These are phyloP conservation scores for Adenanthera pavonina DNA, from an alignment of 306 rosid genomes.

Conservation along the genomic window DNA sequence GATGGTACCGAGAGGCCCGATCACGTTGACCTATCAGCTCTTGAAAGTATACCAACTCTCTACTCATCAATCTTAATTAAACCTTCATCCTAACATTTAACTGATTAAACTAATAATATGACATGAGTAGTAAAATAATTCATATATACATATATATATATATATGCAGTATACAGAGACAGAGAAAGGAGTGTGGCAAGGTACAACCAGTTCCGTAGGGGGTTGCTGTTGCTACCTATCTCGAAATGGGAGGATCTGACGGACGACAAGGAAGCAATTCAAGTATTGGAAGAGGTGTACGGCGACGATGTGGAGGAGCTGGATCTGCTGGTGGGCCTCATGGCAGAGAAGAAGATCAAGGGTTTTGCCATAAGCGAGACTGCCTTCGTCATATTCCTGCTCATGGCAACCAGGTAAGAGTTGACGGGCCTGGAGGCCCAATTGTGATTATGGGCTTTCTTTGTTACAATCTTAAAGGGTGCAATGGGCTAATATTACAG, in stretches of 20 bases:
- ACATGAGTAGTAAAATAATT: no score
- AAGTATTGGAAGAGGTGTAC: slow-evolving; percentile 53
- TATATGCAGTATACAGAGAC: slow-evolving; percentile 63
- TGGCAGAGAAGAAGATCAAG: slow-evolving; percentile 72
- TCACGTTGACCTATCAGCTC: slow-evolving; percentile 64
- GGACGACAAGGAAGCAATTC: slow-evolving; percentile 55
- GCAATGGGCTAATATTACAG: slow-evolving; percentile 28
- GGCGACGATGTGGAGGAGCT: slow-evolving; percentile 66
- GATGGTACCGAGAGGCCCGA: slow-evolving; percentile 61
- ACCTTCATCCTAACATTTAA: not conserved
- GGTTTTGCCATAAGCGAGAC: slow-evolving; percentile 74
- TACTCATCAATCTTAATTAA: not conserved
- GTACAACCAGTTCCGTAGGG: slow-evolving; percentile 63
- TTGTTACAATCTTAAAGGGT: not conserved
- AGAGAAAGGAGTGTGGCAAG: slow-evolving; percentile 66
- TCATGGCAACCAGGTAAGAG: slow-evolving; percentile 65
- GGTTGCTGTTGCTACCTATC: slow-evolving; percentile 53
- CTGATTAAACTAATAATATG: no score
- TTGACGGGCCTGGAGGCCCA: not conserved
- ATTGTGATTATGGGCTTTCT: not conserved
- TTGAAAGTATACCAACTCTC: slow-evolving; percentile 49
- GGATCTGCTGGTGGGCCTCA: slow-evolving; percentile 62
- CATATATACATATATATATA: not conserved
- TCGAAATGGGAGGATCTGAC: slow-evolving; percentile 67
- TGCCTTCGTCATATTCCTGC: slow-evolving; percentile 56